These are phyloP conservation scores for Auxenochlorella pyrenoidosa DNA, from an alignment of 139 green algal species.

Conservation along the genomic window DNA sequence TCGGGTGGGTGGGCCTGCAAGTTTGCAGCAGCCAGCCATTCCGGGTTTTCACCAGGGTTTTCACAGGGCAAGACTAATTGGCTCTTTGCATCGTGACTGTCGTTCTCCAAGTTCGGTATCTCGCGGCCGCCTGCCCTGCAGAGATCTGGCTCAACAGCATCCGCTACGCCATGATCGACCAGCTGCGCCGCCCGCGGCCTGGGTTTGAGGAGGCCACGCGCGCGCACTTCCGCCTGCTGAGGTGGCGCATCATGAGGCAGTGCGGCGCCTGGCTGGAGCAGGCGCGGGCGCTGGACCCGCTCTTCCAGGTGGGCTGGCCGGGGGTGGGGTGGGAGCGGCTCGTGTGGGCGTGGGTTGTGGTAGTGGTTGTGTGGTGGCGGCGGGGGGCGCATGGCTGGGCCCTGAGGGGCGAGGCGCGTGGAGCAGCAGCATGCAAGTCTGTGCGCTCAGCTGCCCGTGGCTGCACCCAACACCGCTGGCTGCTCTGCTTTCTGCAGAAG, in stretches of 20 bases:
- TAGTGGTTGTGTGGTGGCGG: no score
- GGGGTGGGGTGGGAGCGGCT: not conserved
- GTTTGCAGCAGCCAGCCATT: not conserved
- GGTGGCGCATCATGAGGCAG: slow-evolving; percentile 29
- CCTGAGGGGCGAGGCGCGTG: no score
- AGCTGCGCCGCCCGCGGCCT: slow-evolving; percentile 63
- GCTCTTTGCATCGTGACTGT: no score
- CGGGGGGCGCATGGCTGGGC: no score
- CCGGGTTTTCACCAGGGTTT: no score
- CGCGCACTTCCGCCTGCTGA: slow-evolving; percentile 41
- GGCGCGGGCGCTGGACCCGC: not conserved
- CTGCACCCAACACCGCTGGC: not conserved
- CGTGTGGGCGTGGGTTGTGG: no score
- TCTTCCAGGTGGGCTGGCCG: slow-evolving; percentile 3
- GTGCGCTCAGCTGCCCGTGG: not conserved
- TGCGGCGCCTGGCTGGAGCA: slow-evolving; percentile 26
- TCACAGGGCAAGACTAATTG: no score
- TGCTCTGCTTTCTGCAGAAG: not conserved
- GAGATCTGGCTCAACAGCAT: slow-evolving; percentile 68
- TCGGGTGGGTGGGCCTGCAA: not conserved
- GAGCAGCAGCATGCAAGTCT: no score
- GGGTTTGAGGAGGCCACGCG: slow-evolving; percentile 62
- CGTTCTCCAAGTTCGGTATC: no score
- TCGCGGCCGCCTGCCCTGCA: slow-evolving; percentile 6
- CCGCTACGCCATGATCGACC: slow-evolving; percentile 78